Evolutionary conservation across 2,329 filamentous ascomycete genomes (phyloP), one percentile per base, ranked within the genome.

Genomic region (Clarireedia homoeocarpa): DNA sequence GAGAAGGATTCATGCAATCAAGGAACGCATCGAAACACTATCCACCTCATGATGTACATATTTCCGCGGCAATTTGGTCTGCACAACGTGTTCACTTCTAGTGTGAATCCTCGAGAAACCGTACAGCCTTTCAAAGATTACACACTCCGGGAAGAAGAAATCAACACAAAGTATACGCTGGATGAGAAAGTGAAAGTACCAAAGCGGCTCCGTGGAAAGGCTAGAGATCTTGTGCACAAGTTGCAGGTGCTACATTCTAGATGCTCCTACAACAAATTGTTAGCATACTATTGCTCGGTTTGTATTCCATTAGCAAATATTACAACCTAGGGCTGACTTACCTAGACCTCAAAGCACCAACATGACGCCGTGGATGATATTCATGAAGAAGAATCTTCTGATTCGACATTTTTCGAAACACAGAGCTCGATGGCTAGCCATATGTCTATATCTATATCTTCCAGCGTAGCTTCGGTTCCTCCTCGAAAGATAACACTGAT

Each of bases 41-140:
- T 83, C 10, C 88, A 87, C 63, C 72, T 95, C 20, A 82, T 96
- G 80, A 94, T 92, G 76, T 92, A 97, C 70, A 84, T 99, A 1
- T 99, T 99, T 64, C 94, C 94, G 34, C 80, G 86, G 10, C 91
- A 97, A 66, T 97, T 96, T 66, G 82, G 83, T 14, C 74, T 99
- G 3, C 90, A 95, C 67, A 99, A 97, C 70, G 90, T 87, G n/a
- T 96, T 97, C 68, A 90, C 84, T 0, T 88, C 84, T 5, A 72
- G 75, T 3, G 77, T 86, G 15, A 80, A 94, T 67, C 69, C 67
- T 23, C 78, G 73, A 49, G 81, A 88, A 65, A 92, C 86, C 0
- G 75, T 82, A 0, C 86, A 92, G 63, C 80, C 80, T 26, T 85
- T 92, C 66, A 88, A 89, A 66, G 91, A 96, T 69, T 95, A 96